These are phyloP conservation scores for Clavulina sp. DNA, from an alignment of 768 basidiomycete species.

Conservation along the genomic window DNA sequence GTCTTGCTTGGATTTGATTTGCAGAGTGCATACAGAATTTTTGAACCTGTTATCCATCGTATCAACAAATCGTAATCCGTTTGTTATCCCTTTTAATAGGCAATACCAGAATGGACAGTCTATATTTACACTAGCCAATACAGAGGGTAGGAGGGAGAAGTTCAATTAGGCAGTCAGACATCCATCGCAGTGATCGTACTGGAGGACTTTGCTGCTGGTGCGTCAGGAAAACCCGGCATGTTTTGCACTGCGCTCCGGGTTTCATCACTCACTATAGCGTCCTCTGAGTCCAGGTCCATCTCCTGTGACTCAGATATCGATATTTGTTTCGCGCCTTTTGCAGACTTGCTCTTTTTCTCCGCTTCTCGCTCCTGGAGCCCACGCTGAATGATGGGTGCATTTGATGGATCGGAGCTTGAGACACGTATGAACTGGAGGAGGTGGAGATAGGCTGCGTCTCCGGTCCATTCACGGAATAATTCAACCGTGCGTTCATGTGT, in stretches of 20 bases:
- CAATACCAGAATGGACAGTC: no score
- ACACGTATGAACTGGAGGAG: slow-evolving; percentile 63
- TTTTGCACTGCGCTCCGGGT: not conserved
- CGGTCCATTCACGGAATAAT: slow-evolving; percentile 61
- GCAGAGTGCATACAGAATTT: no score
- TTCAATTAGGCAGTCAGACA: no score
- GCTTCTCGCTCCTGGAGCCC: not conserved
- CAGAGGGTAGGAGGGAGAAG: no score
- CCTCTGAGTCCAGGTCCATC: not conserved
- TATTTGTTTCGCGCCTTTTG: not conserved
- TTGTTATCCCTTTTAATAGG: no score
- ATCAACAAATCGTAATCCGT: no score
- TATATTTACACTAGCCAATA: no score
- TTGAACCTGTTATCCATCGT: no score
- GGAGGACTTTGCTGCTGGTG: not conserved
- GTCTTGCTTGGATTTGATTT: no score
- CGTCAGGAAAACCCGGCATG: not conserved
- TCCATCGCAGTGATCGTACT: not conserved
- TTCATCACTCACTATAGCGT: not conserved
- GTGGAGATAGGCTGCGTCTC: slow-evolving; percentile 50
- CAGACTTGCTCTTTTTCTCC: not conserved
- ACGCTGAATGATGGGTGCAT: not conserved
- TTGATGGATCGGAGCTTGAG: slow-evolving; percentile 32
- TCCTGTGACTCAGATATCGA: not conserved
- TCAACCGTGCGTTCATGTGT: slow-evolving; percentile 53